Conservation (phyloP, 2,329 filamentous ascomycete species). For the Colletotrichum noveboracense region DNA sequence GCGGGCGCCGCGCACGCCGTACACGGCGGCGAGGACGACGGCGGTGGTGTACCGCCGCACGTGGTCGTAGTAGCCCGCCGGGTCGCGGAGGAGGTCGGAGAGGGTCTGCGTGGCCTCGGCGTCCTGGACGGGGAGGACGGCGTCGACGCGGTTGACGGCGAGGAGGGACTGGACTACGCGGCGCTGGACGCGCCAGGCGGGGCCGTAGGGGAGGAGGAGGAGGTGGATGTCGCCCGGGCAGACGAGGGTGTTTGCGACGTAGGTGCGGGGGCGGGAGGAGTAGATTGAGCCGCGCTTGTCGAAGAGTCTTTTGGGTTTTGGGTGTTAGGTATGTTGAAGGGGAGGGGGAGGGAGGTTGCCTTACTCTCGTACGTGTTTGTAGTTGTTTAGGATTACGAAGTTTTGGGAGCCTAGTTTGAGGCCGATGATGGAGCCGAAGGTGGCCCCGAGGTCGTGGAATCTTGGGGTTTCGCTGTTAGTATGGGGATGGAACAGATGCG, state of each 20-base stretch:
- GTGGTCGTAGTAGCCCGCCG: background rate
- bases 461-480: conserved; percentile 25
- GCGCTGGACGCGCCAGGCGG: background rate
- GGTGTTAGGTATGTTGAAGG: too few species aligned
- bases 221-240: conserved; percentile 1
- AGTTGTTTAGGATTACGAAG: conserved; percentile 35
- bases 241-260: conserved; percentile 22
- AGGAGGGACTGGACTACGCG: background rate
- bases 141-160: background rate
- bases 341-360: too few species aligned
- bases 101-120: conserved; percentile 4
- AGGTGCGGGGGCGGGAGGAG: conserved; percentile 36
- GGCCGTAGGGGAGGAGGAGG: background rate
- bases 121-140: background rate
- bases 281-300: conserved; percentile 41
- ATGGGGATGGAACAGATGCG: conserved; percentile 36
- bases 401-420: too few species aligned
- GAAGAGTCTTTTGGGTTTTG: conserved; percentile 27
- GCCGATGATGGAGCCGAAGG: too few species aligned
- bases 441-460: too few species aligned
- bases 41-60: background rate
- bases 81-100: background rate
- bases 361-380: conserved; percentile 32
- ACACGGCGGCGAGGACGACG: background rate
- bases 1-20: conserved; percentile 14